Base-by-base conservation (phyloP, 148 eudicot species). In the Spergularia bocconei region DNA sequence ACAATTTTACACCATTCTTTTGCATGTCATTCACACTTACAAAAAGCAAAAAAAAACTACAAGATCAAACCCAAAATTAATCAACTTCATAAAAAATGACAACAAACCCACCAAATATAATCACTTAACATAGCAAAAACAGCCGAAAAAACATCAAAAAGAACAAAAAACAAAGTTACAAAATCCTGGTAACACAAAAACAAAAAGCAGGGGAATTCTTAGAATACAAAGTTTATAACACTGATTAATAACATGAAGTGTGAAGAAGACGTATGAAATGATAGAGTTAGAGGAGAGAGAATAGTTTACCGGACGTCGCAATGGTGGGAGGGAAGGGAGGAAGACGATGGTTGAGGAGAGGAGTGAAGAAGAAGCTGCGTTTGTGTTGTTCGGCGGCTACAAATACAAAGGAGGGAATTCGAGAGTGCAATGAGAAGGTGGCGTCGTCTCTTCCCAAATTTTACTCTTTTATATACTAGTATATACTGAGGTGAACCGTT, bases 171-270 rank as follows among this genome's bases (percentile, higher is more conserved):
- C n/a, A n/a, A n/a, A n/a, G n/a, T n/a, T n/a, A n/a, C n/a, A 8
- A 15, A 63, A 47, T 33, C 14, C 25, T 2, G 33, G 7, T 29
- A 11, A 4, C 13, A 33, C 39, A 56, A 14, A 33, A 39, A 67
- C 36, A 47, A 67, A 67, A 19, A 67, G 48, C 70, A 67, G 29
- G 70, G 52, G 70, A 67, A 44, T 44, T 67, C 12, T 1, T 17
- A 15, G 11, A 13, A 39, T 23, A 61, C 13, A 25, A 61, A 63
- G 48, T 5, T 25, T 14, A 33, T 15, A 54, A 54, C 57, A 54
- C 16, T 54, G 57, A 54, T 62, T 16, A 11, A 62, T 62, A 15
- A 39, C 11, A 17, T 7, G 21, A 64, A 0, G 19, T 6, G 6
- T 11, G 19, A 6, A 57, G 19, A 5, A 57, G 23, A 57, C 19